Evolutionary conservation across 2,329 filamentous ascomycete species (phyloP), one percentile per base, ranked within the genome.

Genomic region (Colletotrichum paranaense): DNA sequence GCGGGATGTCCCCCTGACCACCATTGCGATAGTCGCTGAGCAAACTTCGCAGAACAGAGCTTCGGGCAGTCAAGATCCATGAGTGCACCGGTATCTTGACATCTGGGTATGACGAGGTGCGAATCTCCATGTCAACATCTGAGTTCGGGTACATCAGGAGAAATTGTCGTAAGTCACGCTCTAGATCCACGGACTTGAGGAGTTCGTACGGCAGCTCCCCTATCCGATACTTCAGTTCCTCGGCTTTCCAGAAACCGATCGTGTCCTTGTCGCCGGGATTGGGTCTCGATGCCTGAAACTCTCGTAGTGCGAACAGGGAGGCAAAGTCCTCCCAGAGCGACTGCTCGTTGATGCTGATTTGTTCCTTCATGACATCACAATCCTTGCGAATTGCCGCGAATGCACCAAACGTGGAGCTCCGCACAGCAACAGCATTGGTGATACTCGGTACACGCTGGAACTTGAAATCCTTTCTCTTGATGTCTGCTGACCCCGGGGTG

Each of bases 401-500:
- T 0, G 96, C 94, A 5, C 97, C 97, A 82, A 94, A 97, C 0
- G 93, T 90, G 42, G 97, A 98, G 77, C 95, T 96, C 76, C 95
- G 90, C 8, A 98, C 95, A 4, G 92, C 92, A 38, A 93, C 89
- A 16, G 97, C 94, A 46, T 95, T 92, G 1, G 95, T 98, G 68
- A 99, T 90, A 55, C 94, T 95, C 1, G 97, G 93, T 9, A 99
- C 91, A 70, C 97, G 92, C 78, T 96, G 92, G 77, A 98, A 99
- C 80, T 99, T 99, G 86, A 97, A 98, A 79, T 98, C 95, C 77
- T 97, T 97, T 14, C 90, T 89, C 77, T 91, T 93, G 42, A 88
- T 86, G 26, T 92, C 91, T 1, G 84, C 82, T 1, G 82, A 82
- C 4, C 84, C 85, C 14, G 84, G 65, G 24, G 83, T 82, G 1